Evolutionary conservation across 2,329 filamentous ascomycete species (phyloP).

Genomic region (Pseudocercospora eumusae): DNA sequence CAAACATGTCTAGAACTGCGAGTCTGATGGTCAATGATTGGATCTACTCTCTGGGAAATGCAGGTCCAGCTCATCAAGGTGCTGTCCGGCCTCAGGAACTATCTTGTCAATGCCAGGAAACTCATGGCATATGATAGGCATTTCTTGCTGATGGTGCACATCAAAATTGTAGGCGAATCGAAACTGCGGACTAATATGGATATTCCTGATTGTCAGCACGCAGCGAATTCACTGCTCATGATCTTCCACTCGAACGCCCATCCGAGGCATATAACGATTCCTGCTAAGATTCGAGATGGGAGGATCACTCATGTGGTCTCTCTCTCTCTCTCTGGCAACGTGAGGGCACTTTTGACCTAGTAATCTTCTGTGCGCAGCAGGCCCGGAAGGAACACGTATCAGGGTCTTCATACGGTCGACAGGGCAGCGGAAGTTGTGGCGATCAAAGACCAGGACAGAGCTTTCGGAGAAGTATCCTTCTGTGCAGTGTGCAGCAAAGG

Average conservation of each 20-base stretch:
- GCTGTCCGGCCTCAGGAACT: neutral
- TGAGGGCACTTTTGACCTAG: neutral
- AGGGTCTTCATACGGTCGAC: neutral
- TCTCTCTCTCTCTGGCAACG: neutral
- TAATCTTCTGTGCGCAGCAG: neutral
- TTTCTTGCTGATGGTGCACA: neutral
- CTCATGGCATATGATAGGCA: neutral
- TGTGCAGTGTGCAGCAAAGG: neutral
- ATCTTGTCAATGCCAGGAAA: neutral
- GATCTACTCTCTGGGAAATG: neutral
- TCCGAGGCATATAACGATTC: neutral
- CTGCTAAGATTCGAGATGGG: neutral
- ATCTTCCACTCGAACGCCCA: neutral
- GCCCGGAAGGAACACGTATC: neutral
- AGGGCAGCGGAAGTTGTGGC: neutral
- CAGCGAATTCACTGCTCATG: neutral
- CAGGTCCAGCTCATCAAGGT: neutral
- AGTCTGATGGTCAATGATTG: neutral
- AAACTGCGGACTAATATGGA: neutral
- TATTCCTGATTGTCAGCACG: neutral
- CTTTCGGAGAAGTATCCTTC: neutral
- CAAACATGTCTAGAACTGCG: neutral
- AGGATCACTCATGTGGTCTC: neutral
- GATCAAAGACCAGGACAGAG: neutral
- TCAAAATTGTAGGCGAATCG: neutral